A percentile compares a stretch with the other conserved stretches of the same genome.
Evolutionary conservation across 306 rosid species (phyloP).

Genomic region (Pachyrhizus erosus): DNA sequence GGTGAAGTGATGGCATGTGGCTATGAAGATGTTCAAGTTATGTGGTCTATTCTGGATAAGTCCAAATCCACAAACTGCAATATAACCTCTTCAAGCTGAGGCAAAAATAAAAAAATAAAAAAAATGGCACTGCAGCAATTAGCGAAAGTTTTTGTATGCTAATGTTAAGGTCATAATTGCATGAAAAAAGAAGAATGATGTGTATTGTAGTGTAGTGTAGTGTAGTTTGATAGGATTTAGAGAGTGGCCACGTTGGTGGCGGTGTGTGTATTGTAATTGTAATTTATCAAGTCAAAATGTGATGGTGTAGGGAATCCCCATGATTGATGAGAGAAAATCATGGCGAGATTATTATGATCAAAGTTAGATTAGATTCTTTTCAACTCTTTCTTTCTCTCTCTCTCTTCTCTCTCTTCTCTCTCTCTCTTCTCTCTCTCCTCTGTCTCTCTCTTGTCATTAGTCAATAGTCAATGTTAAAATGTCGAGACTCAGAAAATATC

Average conservation of each 20-base stretch:
- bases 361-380: background rate
- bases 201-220: background rate
- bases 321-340: constrained; percentile 53
- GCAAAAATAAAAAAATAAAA: no score
- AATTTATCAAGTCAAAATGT: background rate
- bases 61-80: constrained; percentile 67
- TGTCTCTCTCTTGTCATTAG: no score
- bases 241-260: constrained; percentile 20
- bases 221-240: no score
- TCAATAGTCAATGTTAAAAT: background rate
- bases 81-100: constrained; percentile 51
- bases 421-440: background rate
- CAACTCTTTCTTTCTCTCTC: background rate
- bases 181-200: no score
- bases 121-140: constrained; percentile 21
- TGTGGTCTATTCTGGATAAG: constrained; percentile 98
- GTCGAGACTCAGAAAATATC: background rate
- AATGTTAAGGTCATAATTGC: constrained; percentile 4
- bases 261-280: background rate
- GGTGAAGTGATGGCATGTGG: constrained; percentile 98
- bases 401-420: background rate
- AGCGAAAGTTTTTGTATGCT: constrained; percentile 55
- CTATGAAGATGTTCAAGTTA: constrained; percentile 94
- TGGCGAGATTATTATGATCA: constrained; percentile 61
- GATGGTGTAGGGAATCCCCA: constrained; percentile 66